phyloP scores from a whole-genome alignment of 345 rosid species.

The Salix brachista region DNA sequence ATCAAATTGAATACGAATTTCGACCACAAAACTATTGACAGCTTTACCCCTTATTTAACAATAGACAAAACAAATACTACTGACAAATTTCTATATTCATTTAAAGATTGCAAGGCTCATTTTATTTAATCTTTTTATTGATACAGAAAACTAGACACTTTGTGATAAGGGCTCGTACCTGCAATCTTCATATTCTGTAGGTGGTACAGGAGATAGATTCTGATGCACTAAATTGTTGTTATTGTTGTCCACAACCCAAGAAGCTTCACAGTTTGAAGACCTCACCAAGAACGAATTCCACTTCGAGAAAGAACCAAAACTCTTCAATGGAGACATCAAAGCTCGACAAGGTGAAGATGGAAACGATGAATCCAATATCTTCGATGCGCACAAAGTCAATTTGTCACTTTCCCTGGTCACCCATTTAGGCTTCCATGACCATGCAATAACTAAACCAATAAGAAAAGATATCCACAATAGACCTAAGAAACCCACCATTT shows the following conservation, averaged over 20 bases:
- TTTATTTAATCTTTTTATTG: neutral
- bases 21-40: neutral
- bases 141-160: neutral
- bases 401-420: slow-evolving; percentile 17
- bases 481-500: slow-evolving; percentile 23
- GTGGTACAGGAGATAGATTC: slow-evolving; percentile 20
- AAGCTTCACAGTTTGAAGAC: slow-evolving; percentile 26
- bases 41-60: neutral
- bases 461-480: slow-evolving; percentile 53
- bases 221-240: slow-evolving; percentile 2
- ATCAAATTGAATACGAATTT: neutral
- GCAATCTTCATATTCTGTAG: slow-evolving; percentile 29
- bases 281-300: slow-evolving; percentile 31
- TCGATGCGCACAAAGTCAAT: slow-evolving; percentile 24
- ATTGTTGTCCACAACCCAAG: slow-evolving; percentile 19
- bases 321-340: slow-evolving; percentile 29
- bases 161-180: slow-evolving; percentile 18
- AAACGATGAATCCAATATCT: slow-evolving; percentile 37
- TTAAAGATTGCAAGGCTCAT: neutral
- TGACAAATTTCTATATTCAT: neutral
- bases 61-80: neutral
- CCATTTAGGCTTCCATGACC: slow-evolving; percentile 72
- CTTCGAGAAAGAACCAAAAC: slow-evolving; percentile 39
- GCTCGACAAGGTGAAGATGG: slow-evolving; percentile 15
- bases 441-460: slow-evolving; percentile 53